Evolutionary conservation across 108 stramenopile genomes (phyloP).

Genomic region (Fragilariopsis cylindrus): DNA sequence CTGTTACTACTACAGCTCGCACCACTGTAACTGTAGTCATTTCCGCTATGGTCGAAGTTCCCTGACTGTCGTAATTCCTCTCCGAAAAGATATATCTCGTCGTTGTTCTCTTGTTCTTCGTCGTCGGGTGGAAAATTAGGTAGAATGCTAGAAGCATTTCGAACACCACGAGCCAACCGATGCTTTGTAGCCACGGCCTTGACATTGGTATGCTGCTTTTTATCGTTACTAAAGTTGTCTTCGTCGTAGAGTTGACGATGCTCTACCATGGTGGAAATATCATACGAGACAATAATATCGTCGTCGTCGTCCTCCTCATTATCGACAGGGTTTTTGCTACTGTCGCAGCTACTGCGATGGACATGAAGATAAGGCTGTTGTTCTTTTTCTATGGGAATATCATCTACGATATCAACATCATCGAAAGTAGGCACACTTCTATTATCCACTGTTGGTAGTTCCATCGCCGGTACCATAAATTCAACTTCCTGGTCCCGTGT

Average conservation of each 20-base stretch:
- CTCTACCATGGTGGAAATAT: not conserved
- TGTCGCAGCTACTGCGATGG: too few species aligned
- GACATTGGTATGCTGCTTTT: not conserved
- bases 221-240: not conserved
- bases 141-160: too few species aligned
- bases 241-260: not conserved
- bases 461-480: not conserved
- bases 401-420: not conserved
- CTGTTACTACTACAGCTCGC: slow-evolving; percentile 6
- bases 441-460: too few species aligned
- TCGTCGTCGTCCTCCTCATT: not conserved
- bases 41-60: not conserved
- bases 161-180: too few species aligned
- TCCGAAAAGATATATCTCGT: not conserved
- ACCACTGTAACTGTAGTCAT: not conserved
- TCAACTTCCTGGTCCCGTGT: not conserved
- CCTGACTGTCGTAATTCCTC: not conserved
- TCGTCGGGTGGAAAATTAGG: not conserved
- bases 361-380: not conserved
- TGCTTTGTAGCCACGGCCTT: too few species aligned
- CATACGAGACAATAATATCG: not conserved
- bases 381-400: not conserved
- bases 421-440: too few species aligned
- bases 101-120: not conserved
- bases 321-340: not conserved